Evolutionary conservation across 805 yeast genomes (phyloP), one percentile per base, ranked within the genome.

Genomic region (Saturnispora gosingensis): DNA sequence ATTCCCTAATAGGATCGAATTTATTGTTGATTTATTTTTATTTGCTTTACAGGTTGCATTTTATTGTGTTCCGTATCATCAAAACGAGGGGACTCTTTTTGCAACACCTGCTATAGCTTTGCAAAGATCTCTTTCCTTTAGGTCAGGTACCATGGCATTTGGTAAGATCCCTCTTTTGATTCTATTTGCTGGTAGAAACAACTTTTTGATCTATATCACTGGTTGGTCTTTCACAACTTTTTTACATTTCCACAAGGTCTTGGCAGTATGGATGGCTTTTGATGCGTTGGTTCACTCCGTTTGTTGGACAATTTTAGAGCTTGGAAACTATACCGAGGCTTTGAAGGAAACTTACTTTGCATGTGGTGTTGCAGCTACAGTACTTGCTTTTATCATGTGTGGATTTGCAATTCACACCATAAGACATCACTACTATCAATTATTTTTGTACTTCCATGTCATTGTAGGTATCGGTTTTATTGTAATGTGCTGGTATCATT

Each of bases 191-290:
- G 79, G 80, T 35, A 64, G 78, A 54, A 74, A 74, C 58, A 73
- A 72, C 60, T 62, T 74, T 48, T 60, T 72, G 51, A 66, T 63
- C 47, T 74, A 68, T 64, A 28, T 73, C 20, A 70, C 77, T 11
- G 75, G 77, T 1, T 70, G 75, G 70, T 58, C 64, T 10, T 71
- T 67, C 52, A 56, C 73, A 3, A 63, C 73, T 39, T 74, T 74
- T 57, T 59, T 80, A 59, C 71, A 73, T 28, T 78, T 77, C 59
- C 96, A 88, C 65, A 82, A 75, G 63, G 79, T 86, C 83, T 65
- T 76, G 45, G 82, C 85, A 2, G 71, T 85, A 59, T 71, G 73
- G 3, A 69, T 74, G 62, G 60, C 69, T 46, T 20, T 72, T 32
- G 60, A 73, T 56, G 61, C 65, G 32, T 48, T 73, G 22, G 58